These are phyloP conservation scores for Penicillium sp. DNA, from an alignment of 2,329 filamentous ascomycete species.

Conservation along the genomic window DNA sequence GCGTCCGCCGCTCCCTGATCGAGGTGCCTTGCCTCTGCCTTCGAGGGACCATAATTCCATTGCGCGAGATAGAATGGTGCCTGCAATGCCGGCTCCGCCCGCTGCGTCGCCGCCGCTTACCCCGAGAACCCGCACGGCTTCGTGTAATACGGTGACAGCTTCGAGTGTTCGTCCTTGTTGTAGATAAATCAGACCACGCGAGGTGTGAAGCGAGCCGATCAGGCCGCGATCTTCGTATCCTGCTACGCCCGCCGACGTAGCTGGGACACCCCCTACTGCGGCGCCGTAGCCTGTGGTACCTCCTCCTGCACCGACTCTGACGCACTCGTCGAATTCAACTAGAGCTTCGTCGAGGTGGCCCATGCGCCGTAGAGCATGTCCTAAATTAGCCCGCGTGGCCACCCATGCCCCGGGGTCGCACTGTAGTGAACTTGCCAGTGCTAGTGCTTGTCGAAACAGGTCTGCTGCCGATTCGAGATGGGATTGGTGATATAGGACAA, in stretches of 20 bases:
- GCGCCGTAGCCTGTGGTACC: slow-evolving; percentile 74
- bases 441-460: slow-evolving; percentile 73
- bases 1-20: slow-evolving; percentile 7
- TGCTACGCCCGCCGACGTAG: slow-evolving; percentile 37
- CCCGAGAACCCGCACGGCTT: slow-evolving; percentile 51
- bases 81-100: slow-evolving; percentile 45
- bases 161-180: slow-evolving; percentile 71
- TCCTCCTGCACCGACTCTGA: slow-evolving; percentile 71
- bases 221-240: slow-evolving; percentile 47
- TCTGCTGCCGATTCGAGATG: slow-evolving; percentile 69
- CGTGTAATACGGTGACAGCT: slow-evolving; percentile 77
- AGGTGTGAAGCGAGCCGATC: slow-evolving; percentile 45
- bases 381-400: slow-evolving; percentile 80
- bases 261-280: slow-evolving; percentile 42
- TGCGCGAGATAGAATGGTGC: slow-evolving; percentile 42
- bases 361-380: slow-evolving; percentile 75
- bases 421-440: slow-evolving; percentile 73
- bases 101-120: slow-evolving; percentile 44
- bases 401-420: slow-evolving; percentile 80
- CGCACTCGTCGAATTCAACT: slow-evolving; percentile 78
- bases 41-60: slow-evolving; percentile 46
- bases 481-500: slow-evolving; percentile 92
- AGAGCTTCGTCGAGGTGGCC: slow-evolving; percentile 68
- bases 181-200: slow-evolving; percentile 73
- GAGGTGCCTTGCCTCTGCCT: slow-evolving; percentile 25